Evolutionary conservation across 2,329 filamentous ascomycete species (phyloP), one percentile per base, ranked within the genome.

Genomic region (Volutella citrinella): DNA sequence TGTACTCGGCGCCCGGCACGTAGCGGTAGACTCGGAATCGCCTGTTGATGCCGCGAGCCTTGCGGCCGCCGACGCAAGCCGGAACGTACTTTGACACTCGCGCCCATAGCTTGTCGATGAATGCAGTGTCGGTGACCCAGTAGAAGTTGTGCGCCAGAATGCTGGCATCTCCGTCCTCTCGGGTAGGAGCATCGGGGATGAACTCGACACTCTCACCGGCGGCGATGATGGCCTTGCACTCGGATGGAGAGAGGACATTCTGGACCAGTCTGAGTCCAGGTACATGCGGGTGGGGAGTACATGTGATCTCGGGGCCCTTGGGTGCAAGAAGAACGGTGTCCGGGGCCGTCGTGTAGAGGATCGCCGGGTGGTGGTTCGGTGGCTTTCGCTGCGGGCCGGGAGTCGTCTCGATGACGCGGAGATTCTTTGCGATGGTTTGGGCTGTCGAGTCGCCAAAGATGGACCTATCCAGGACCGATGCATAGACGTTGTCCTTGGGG

Each of bases 141-240:
- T 85, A 85, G 47, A 86, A 84, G 56, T 85, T 86, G 62, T 86
- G 82, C 0, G 82, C 82, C 2, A 85, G 58, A 28, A 85, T 72
- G 49, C 78, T 83, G 16, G 70, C 68, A 33, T 83, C 78, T 12
- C 76, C 78, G 36, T 80, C 78, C n/a, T 78, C 76, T 3, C 78
- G 74, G 19, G 85, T 63, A 0, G 82, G 82, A 1, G 79, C 78
- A 48, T 87, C 82, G 0, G 82, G 82, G 0, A 81, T 66, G 43
- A 85, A 87, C 7, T 74, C 73, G 27, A 84, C 72, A 1, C 68
- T 68, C 53, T 87, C 82, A 6, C 76, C 81, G 0, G 81, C 78
- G 1, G 78, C 75, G 14, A 87, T 78, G 34, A 87, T 84, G 10
- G 76, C 67, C 29, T 68, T 73, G 59, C 82, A 87, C 53, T 86